Evolutionary conservation across 371 early-diverging fungal genomes (phyloP), one percentile per base, ranked within the genome.

Genomic region (Mucor irregularis): DNA sequence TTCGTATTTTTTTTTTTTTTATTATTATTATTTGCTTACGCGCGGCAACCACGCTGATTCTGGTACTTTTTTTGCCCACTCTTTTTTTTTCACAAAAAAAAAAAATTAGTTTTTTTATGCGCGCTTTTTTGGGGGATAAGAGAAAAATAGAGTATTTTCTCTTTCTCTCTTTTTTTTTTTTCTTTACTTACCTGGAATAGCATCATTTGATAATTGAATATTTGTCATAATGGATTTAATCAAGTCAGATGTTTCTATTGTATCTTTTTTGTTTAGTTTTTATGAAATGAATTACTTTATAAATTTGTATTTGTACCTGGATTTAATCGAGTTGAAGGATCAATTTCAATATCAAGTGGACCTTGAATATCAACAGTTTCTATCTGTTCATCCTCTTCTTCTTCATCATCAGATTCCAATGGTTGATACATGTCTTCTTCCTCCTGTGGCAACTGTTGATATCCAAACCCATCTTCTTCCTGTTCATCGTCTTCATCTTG

Each of bases 181-280:
- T 28, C 10, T 9, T 45, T 33, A 8, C 31, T 52, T 70, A 70
- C 74, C 74, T 62, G 74, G 74, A 21, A 68, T 55, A 11, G 69
- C 63, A 16, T 53, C 49, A 19, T 71, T 61, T 9, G 69, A 58
- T 45, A 74, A 26, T 34, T 63, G 35, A 37, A 74, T 71, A 26
- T 61, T 63, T 13, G 56, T 62, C 74, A 74, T 74, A 31, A 74
- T 71, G 6, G 69, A 61, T 49, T 64, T 68, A 25, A 74, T 74
- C 22, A 60, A 53, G 28, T 74, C 61, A 19, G 58, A 61, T 13
- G 74, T 68, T 39, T 66, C 74, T 74, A 26, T 13, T 24, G 5
- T 26, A 46, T 52, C 14, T 39, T 37, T 5, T 5, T 21, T 29
- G n/a, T n/a, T n/a, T n/a, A n/a, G n/a, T n/a, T n/a, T n/a, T n/a